A percentile compares a stretch with the other conserved stretches of the same genome.
Evolutionary conservation across 768 basidiomycete genomes (phyloP).

Genomic region (Lactifluus hygrophoroides): DNA sequence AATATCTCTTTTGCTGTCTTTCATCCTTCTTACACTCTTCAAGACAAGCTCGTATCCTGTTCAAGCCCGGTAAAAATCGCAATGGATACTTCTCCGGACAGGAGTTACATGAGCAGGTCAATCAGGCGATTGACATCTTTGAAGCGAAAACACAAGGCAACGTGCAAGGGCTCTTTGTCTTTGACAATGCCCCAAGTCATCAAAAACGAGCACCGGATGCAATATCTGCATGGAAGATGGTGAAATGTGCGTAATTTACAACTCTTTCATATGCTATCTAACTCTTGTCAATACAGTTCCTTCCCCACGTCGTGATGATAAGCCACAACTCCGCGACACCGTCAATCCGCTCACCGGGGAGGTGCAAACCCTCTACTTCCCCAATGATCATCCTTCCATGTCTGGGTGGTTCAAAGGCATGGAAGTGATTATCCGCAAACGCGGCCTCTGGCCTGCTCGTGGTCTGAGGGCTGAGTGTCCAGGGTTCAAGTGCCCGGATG

Average conservation of each 20-base stretch:
- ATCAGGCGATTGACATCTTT: no score
- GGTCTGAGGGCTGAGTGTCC: no score
- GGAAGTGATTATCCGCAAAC: background rate
- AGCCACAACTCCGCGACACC: background rate
- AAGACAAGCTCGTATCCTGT: conserved; percentile 22
- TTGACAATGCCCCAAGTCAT: no score
- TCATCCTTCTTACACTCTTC: no score
- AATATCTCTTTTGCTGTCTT: no score
- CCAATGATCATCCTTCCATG: background rate
- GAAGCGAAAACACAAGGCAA: background rate
- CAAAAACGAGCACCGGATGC: conserved; percentile 21
- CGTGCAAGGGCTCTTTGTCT: background rate
- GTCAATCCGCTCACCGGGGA: background rate
- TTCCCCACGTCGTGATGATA: background rate
- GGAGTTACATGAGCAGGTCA: background rate
- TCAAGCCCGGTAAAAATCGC: conserved; percentile 27
- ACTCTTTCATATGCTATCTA: background rate
- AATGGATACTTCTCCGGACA: conserved; percentile 28
- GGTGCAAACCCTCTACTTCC: background rate
- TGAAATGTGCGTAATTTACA: background rate
- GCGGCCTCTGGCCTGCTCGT: background rate
- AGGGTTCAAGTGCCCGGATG: no score
- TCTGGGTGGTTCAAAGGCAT: background rate
- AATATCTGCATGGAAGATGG: background rate
- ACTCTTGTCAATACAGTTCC: background rate